Evolutionary conservation across 1,139 yeast species (phyloP).

Genomic region (Blastobotrys ciferrii): DNA sequence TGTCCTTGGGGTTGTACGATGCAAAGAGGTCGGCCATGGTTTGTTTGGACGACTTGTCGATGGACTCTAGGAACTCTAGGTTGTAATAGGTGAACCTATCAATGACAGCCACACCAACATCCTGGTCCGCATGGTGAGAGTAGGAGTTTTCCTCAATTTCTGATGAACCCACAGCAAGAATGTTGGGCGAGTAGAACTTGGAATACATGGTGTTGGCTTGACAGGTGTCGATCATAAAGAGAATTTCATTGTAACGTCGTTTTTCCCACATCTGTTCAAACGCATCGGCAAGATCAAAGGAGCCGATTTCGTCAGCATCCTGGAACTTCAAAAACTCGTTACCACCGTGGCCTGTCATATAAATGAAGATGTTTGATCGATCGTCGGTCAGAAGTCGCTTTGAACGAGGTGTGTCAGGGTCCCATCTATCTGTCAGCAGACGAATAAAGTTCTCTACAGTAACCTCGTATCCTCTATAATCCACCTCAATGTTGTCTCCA

Average conservation of each 20-base stretch:
- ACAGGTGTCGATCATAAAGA: constrained; percentile 97
- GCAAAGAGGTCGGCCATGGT: constrained; percentile 83
- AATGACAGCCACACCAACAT: constrained; percentile 95
- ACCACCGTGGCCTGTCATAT: constrained; percentile 98
- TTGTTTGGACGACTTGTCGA: constrained; percentile 67
- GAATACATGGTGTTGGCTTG: constrained; percentile 98
- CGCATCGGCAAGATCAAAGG: constrained; percentile 95
- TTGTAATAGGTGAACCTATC: constrained; percentile 94
- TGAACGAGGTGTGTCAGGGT: constrained; percentile 86
- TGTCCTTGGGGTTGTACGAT: constrained; percentile 76
- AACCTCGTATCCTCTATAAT: constrained; percentile 95
- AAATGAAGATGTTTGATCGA: constrained; percentile 87
- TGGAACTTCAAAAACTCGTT: constrained; percentile 95
- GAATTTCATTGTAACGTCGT: constrained; percentile 88
- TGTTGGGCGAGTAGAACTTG: constrained; percentile 86
- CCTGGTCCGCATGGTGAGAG: constrained; percentile 93
- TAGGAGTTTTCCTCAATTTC: constrained; percentile 85
- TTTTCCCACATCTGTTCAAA: constrained; percentile 96
- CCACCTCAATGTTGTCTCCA: constrained; percentile 94
- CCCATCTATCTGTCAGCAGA: constrained; percentile 91
- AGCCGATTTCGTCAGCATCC: constrained; percentile 96
- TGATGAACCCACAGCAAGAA: constrained; percentile 92
- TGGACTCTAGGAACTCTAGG: constrained; percentile 77
- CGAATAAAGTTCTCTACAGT: constrained; percentile 94
- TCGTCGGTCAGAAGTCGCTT: constrained; percentile 90